phyloP scores from a whole-genome alignment of 148 eudicot genomes.

The Euryodendron excelsum region DNA sequence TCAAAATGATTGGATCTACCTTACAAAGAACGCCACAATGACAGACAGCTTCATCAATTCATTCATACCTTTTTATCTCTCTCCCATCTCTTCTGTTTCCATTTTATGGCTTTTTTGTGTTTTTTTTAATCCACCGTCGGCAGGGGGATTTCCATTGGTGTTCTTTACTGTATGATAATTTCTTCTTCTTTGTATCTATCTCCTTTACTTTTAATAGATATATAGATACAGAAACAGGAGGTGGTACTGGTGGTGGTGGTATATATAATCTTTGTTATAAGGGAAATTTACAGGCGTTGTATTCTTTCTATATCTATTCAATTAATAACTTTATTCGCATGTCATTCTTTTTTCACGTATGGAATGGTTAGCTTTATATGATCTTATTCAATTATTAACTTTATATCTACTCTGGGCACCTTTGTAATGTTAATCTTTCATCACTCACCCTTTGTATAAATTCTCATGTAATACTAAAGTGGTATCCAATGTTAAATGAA shows the following conservation, averaged over 20 bases:
- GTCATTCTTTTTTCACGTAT: no score
- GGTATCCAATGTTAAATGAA: no score
- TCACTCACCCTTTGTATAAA: no score
- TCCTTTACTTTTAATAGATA: not conserved
- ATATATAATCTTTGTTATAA: not conserved
- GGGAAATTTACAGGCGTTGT: not conserved
- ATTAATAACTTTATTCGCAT: no score
- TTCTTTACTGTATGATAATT: not conserved
- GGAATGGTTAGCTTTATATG: no score
- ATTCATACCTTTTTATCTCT: slow-evolving; percentile 8
- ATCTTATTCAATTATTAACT: no score
- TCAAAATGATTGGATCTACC: slow-evolving; percentile 50
- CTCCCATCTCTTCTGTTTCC: not conserved
- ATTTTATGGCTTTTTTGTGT: not conserved
- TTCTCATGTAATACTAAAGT: no score
- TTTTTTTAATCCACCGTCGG: not conserved
- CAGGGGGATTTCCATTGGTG: not conserved
- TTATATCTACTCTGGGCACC: no score
- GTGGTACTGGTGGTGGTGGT: not conserved
- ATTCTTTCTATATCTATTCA: not conserved
- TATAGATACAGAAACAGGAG: not conserved
- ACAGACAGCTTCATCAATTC: not conserved
- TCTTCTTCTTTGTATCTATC: not conserved
- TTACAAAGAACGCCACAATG: slow-evolving; percentile 56
- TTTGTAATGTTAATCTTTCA: no score